A percentile compares a stretch with the other conserved stretches of the same genome.
Evolutionary conservation across 73 alveolate genomes (phyloP).

Genomic region (Paramecium primaurelia): DNA sequence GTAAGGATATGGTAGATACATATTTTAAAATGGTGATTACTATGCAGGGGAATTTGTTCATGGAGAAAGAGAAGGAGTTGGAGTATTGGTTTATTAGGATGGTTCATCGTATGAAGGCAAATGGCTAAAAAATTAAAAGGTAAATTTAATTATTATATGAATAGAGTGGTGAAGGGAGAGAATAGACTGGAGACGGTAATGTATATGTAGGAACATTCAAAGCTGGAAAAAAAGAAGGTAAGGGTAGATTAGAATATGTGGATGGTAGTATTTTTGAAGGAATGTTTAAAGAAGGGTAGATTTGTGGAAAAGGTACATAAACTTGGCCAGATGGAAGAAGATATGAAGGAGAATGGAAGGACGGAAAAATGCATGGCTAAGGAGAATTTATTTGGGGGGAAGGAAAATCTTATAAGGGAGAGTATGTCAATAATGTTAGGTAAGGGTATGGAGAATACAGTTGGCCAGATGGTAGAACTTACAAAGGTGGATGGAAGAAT

Average conservation of each 20-base stretch:
- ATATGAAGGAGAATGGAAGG: slow-evolving; percentile 76
- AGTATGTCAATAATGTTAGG: slow-evolving; percentile 67
- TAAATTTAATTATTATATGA: background rate
- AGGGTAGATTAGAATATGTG: slow-evolving; percentile 45
- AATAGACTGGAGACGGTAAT: background rate
- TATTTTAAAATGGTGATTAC: slow-evolving; percentile 34
- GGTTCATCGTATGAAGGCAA: slow-evolving; percentile 27
- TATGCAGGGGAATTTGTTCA: slow-evolving; percentile 71
- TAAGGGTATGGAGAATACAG: slow-evolving; percentile 78
- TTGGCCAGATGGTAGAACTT: slow-evolving; percentile 77
- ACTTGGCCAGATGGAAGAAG: slow-evolving; percentile 81
- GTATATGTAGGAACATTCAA: background rate
- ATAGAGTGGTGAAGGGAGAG: slow-evolving; percentile 19
- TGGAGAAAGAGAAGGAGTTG: slow-evolving; percentile 73
- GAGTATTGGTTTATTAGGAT: slow-evolving; percentile 66
- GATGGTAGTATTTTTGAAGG: slow-evolving; percentile 64
- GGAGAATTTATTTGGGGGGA: slow-evolving; percentile 72
- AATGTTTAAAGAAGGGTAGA: slow-evolving; percentile 63
- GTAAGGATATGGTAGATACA: slow-evolving; percentile 51
- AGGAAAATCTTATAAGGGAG: slow-evolving; percentile 79
- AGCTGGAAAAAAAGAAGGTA: slow-evolving; percentile 35
- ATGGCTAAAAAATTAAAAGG: slow-evolving; percentile 6
- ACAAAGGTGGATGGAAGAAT: slow-evolving; percentile 70
- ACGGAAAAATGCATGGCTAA: slow-evolving; percentile 76
- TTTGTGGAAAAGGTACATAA: slow-evolving; percentile 76